Conservation (phyloP, 306 rosid species). For the Glycine latifolia region DNA sequence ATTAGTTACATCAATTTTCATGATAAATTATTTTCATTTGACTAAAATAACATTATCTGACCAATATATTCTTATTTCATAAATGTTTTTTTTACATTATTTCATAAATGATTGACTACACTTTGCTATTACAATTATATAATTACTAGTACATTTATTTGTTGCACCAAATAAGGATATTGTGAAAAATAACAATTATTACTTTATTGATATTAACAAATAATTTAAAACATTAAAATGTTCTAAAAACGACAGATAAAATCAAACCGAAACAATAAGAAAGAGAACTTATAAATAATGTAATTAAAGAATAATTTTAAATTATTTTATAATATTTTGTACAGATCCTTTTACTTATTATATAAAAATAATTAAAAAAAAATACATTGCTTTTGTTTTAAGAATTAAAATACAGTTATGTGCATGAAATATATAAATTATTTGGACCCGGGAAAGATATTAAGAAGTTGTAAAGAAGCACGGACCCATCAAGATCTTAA, state of each 20-base stretch:
- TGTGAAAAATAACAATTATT: neutral
- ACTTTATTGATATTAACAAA: neutral
- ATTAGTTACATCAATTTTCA: neutral
- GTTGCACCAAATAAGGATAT: neutral
- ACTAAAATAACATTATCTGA: neutral
- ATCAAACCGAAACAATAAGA: neutral
- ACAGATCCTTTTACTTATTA: neutral
- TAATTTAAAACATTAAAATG: neutral
- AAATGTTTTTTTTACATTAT: too few species aligned
- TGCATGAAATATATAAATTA: neutral
- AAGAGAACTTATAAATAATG: neutral
- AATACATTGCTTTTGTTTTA: neutral
- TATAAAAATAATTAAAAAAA: neutral
- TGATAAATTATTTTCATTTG: neutral
- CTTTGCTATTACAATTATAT: neutral
- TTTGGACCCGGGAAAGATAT: slow-evolving; percentile 37
- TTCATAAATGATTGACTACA: neutral
- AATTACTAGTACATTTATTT: neutral
- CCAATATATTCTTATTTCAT: too few species aligned
- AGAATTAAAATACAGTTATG: neutral
- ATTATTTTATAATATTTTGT: neutral
- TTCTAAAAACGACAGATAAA: neutral
- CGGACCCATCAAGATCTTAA: slow-evolving; percentile 22
- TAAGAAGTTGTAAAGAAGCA: slow-evolving; percentile 5
- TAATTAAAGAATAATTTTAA: too few species aligned